Conservation (phyloP, 345 rosid species). For the Linum tenue region DNA sequence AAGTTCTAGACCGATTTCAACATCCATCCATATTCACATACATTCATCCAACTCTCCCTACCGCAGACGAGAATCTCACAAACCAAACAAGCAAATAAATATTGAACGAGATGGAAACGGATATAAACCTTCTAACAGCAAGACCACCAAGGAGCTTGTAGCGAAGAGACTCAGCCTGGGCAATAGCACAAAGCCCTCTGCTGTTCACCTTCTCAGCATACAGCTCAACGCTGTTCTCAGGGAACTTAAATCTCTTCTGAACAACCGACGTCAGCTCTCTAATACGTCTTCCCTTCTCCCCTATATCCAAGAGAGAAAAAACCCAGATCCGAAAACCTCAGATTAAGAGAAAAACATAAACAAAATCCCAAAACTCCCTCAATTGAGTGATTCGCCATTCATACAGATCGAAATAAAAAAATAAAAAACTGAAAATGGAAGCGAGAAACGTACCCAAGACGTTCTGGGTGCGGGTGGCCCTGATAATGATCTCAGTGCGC, state of each 20-base stretch:
- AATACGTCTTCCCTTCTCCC: constrained; percentile 26
- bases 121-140: constrained; percentile 23
- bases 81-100: background rate
- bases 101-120: background rate
- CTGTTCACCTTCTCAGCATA: constrained; percentile 29
- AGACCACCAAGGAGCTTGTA: constrained; percentile 36
- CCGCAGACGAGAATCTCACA: background rate
- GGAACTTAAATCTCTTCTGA: constrained; percentile 28
- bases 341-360: background rate
- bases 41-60: background rate
- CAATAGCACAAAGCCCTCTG: constrained; percentile 31
- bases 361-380: background rate
- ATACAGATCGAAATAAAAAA: background rate
- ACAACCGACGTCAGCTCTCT: constrained; percentile 25
- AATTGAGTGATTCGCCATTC: background rate
- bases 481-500: constrained; percentile 31
- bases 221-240: constrained; percentile 27
- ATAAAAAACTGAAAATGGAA: background rate
- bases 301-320: constrained; percentile 5
- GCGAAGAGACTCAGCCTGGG: constrained; percentile 30
- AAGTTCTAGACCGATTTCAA: background rate
- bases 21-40: background rate
- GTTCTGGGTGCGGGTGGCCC: constrained; percentile 28
- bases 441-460: constrained; percentile 15
- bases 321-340: background rate